Evolutionary conservation across 2,329 filamentous ascomycete species (phyloP).

Genomic region (Spiromastix sp.): DNA sequence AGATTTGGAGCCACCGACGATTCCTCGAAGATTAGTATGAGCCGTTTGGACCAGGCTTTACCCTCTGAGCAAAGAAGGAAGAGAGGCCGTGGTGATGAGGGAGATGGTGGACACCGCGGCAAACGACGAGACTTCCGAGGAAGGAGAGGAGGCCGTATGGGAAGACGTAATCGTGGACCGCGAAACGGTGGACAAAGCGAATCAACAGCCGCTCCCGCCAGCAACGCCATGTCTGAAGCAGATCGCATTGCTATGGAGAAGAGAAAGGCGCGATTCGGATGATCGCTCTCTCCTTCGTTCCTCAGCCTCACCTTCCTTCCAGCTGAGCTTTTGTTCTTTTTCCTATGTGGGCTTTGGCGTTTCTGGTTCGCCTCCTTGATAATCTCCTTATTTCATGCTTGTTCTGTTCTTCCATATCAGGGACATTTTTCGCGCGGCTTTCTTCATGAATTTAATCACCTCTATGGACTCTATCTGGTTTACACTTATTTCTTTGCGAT

Average conservation of each 20-base stretch:
- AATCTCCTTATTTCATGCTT: too few relatives aligned
- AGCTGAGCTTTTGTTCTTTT: not conserved
- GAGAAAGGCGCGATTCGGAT: conserved; percentile 37
- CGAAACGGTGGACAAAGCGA: conserved; percentile 10
- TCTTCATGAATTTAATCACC: not conserved
- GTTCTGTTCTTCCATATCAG: not conserved
- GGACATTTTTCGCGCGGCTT: conserved; percentile 5
- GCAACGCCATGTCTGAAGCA: conserved; percentile 11
- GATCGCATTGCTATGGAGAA: conserved; percentile 35
- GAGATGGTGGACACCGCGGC: conserved; percentile 25
- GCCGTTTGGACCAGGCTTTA: conserved; percentile 36
- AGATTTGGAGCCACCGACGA: conserved; percentile 30
- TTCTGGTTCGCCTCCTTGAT: not conserved
- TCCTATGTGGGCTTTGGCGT: not conserved
- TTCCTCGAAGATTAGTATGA: conserved; percentile 20
- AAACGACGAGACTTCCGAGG: conserved; percentile 28
- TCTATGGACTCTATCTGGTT: too few relatives aligned
- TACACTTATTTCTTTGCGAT: too few relatives aligned
- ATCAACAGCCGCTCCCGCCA: conserved; percentile 19
- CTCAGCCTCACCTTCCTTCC: conserved; percentile 1
- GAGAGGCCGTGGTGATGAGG: conserved; percentile 26
- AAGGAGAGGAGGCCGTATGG: conserved; percentile 11
- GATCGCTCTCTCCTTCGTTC: conserved; percentile 1
- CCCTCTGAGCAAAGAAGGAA: conserved; percentile 32
- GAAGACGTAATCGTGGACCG: conserved; percentile 10